A percentile compares a stretch with the other conserved stretches of the same genome.
phyloP scores from a whole-genome alignment of 306 rosid genomes.

The apple (Malus domestica) region ASM211411v1 NC_041799.1:42807001-42807500 shows the following conservation, averaged over 20 bases:
- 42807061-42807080: constrained; percentile 49
- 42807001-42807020: constrained; percentile 56
- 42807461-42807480: constrained; percentile 5
- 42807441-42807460: constrained; percentile 12
- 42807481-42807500: constrained; percentile 15
- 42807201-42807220: constrained; percentile 8
- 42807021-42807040: constrained; percentile 57
- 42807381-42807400: constrained; percentile 11
- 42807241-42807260: background rate
- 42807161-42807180: constrained; percentile 48
- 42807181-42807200: constrained; percentile 30
- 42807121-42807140: constrained; percentile 6
- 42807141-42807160: constrained; percentile 12
- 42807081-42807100: constrained; percentile 54
- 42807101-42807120: constrained; percentile 18
- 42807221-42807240: background rate
- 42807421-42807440: constrained; percentile 1
- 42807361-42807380: constrained; percentile 11
- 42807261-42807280: background rate
- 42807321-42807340: constrained; percentile 13
- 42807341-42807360: constrained; percentile 6
- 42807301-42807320: constrained; percentile 10
- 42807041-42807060: constrained; percentile 64
- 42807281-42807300: background rate
- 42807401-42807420: constrained; percentile 14